Evolutionary conservation across 257 asterid species (phyloP), one percentile per base, ranked within the genome.

Genomic region (Gentiana macrophylla): DNA sequence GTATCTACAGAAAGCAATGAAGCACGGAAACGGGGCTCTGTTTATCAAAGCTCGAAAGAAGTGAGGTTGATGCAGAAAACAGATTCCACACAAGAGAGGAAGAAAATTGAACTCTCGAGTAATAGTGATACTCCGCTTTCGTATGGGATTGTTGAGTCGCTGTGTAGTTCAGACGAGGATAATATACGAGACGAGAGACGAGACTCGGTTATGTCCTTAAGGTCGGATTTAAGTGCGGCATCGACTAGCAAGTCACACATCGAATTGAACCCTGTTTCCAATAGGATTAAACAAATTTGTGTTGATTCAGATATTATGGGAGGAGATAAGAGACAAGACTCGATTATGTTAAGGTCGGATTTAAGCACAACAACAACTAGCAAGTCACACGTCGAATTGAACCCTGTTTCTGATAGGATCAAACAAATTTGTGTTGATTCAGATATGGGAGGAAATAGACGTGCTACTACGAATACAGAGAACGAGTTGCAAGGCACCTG

Each of bases 21-120:
- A 54, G 55, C 66, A 56, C 67, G 56, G 56, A 87, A 80, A 69
- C 69, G 90, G 70, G 92, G 85, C 52, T 91, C 95, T 0, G 86
- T 86, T 9, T 82, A 83, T 68, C 89, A 77, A 62, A 82, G 94
- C 68, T 86, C 96, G 37, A 76, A 65, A 57, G 94, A 84, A 54
- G 72, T 74, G 67, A 70, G 63, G 55, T 46, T 62, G 36, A 41
- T 55, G 53, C 76, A 69, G 71, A 73, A 54, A 69, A 49, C 72
- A 4, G 79, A 69, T 13, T 59, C 55, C 57, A 59, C 47, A 49
- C 70, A 52, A 50, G 87, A 62, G 48, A 83, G 98, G 86, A 63
- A 71, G 60, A 92, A 88, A 57, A 85, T 81, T 2, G 94, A 88
- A 70, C 69, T 88, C 54, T 74, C 97, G 4, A 48, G 76, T 32